Conservation (phyloP, 129 eudicot species). For the Pulicaria dysenterica region DNA sequence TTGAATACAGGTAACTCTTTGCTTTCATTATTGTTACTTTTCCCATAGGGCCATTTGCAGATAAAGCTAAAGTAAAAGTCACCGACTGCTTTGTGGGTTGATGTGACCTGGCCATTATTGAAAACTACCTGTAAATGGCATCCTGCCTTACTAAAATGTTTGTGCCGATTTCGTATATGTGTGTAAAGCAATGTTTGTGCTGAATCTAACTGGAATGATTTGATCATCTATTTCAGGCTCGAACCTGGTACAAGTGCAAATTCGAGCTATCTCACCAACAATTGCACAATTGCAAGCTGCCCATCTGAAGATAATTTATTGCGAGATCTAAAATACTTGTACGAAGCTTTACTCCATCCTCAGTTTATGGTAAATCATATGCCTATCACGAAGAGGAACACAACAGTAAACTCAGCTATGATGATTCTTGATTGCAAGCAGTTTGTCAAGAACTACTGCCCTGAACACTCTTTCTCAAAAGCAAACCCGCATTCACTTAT, state of each 20-base stretch:
- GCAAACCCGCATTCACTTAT: conserved; percentile 46
- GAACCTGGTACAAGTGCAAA: conserved; percentile 36
- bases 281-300: conserved; percentile 16
- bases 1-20: conserved; percentile 72
- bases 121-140: too few species aligned
- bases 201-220: not conserved
- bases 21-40: not conserved
- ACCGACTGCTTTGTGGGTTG: not conserved
- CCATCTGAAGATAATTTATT: conserved; percentile 61
- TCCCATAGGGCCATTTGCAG: not conserved
- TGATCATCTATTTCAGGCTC: conserved; percentile 45
- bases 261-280: conserved; percentile 20
- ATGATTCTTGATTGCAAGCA: conserved; percentile 90
- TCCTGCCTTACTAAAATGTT: too few species aligned
- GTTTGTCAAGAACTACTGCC: conserved; percentile 71
- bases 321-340: conserved; percentile 65
- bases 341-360: conserved; percentile 70
- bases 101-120: not conserved
- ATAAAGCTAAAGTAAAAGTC: too few species aligned
- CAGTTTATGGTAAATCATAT: conserved; percentile 40
- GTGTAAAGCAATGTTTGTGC: not conserved
- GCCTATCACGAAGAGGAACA: conserved; percentile 39
- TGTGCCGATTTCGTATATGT: too few species aligned
- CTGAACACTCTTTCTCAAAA: conserved; percentile 34
- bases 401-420: conserved; percentile 47